phyloP scores from a whole-genome alignment of 2,329 filamentous ascomycete species.

The Colletotrichum incanum region DNA sequence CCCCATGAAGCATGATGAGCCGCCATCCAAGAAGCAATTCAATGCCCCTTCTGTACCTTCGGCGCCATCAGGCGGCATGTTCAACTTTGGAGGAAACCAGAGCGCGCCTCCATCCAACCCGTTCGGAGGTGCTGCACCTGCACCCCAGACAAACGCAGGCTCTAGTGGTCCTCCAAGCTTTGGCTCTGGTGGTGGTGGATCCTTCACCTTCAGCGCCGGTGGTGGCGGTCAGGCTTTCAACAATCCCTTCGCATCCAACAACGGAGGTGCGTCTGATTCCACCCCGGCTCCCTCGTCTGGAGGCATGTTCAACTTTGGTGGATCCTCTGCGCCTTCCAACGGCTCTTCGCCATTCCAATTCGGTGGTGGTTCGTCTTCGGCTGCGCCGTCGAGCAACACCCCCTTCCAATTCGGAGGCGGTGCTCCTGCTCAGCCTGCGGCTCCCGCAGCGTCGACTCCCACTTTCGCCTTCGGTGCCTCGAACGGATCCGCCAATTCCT shows the following conservation, averaged over 20 bases:
- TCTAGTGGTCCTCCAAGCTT: conserved; percentile 50
- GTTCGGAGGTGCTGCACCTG: conserved; percentile 36
- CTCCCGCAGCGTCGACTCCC: conserved; percentile 38
- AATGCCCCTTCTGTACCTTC: conserved; percentile 48
- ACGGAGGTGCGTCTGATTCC: conserved; percentile 47
- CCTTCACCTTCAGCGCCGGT: conserved; percentile 46
- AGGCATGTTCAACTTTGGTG: conserved; percentile 57
- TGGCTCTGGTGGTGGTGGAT: conserved; percentile 45
- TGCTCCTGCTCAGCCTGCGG: conserved; percentile 30
- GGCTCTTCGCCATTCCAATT: conserved; percentile 57
- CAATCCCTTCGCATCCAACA: conserved; percentile 57
- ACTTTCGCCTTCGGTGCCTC: conserved; percentile 46
- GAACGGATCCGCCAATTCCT: conserved; percentile 21
- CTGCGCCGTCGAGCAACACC: conserved; percentile 39
- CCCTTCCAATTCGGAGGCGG: conserved; percentile 43
- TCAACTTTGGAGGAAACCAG: conserved; percentile 57
- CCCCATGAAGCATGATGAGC: conserved; percentile 58
- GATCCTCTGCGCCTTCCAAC: conserved; percentile 43
- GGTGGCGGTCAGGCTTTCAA: conserved; percentile 51
- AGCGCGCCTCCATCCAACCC: conserved; percentile 41
- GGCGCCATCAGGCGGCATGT: conserved; percentile 50
- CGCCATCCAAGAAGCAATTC: conserved; percentile 59
- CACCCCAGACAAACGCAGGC: conserved; percentile 34
- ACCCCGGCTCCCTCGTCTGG: conserved; percentile 47
- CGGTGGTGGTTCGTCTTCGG: conserved; percentile 49